Evolutionary conservation across 2,329 filamentous ascomycete species (phyloP).

Genomic region (Cryphonectria japonica): DNA sequence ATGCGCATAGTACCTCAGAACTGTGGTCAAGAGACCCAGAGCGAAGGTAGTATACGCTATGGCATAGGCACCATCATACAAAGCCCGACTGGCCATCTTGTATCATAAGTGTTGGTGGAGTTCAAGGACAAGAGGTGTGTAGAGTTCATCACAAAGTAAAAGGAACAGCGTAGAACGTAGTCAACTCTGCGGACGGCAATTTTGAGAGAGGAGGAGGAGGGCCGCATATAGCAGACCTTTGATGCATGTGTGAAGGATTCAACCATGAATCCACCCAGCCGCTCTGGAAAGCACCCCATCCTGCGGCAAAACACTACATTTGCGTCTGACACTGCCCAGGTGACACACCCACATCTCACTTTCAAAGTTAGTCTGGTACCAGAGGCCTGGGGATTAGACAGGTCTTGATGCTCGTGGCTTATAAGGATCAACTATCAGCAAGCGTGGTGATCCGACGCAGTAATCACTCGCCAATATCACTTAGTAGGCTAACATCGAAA

Average conservation of each 20-base stretch:
- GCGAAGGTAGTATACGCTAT: constrained; percentile 3
- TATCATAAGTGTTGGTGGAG: not conserved
- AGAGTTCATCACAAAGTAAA: not conserved
- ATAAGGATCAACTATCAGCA: not conserved
- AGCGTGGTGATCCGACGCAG: not conserved
- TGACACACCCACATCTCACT: no score
- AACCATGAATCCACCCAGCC: not conserved
- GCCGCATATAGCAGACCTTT: not conserved
- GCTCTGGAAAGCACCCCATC: not conserved
- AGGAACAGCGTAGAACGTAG: not conserved
- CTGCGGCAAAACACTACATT: not conserved
- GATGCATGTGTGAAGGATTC: not conserved
- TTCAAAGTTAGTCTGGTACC: not conserved
- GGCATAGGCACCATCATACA: constrained; percentile 3
- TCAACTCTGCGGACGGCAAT: not conserved
- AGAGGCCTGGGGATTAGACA: not conserved
- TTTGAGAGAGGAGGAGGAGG: not conserved
- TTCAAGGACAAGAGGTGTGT: not conserved
- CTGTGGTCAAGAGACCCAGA: not conserved
- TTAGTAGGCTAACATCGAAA: not conserved
- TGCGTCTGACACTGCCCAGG: not conserved
- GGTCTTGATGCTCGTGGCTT: not conserved
- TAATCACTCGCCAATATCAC: not conserved
- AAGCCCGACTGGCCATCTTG: not conserved
- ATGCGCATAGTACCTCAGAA: not conserved